Evolutionary conservation across 306 rosid genomes (phyloP), one percentile per base, ranked within the genome.

Genomic region (Vigna reflexopilosa): DNA sequence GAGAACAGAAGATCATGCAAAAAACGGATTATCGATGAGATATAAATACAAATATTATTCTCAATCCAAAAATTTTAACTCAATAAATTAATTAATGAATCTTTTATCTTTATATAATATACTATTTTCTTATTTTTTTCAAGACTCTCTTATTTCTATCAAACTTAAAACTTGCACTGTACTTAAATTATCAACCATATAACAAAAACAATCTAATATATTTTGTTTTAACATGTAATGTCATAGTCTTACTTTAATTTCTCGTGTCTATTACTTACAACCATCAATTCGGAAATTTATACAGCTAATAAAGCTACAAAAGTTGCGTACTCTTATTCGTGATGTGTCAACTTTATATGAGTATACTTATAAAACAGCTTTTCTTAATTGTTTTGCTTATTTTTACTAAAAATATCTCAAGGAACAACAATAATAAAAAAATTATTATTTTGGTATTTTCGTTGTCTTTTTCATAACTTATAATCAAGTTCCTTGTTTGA

Each of bases 221-320:
- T 71, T 71, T 52, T 51, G 44, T 70, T 51, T 15, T 32, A 12
- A 52, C 8, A 32, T 52, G 17, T 17, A 6, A 51, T 34, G 50
- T 36, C 76, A 12, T 16, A n/a, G 52, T 34, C 76, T 71, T 71
- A 30, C 8, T 32, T 51, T 49, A 70, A 50, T 72, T 56, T 20
- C 40, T 38, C 2, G 3, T 20, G 40, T 55, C 28, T 40, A 4
- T 15, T 56, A 14, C 32, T 30, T 16, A 54, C 9, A 24, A 55
- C 16, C 55, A 73, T 19, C 55, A 56, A 24, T 56, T 72, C 0
- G 15, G 15, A 54, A 54, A 36, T 16, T 3, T 26, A 51, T 9
- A 9, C 5, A 50, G 17, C n/a, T 50, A 17, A 19, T 19, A 54
- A 72, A 13, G 30, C n/a, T 28, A 9, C 58, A 32, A 34, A 30